Percentiles rank a stretch among this genome's conserved stretches.
phyloP scores from a whole-genome alignment of 345 rosid species.

The Clausena lansium region DNA sequence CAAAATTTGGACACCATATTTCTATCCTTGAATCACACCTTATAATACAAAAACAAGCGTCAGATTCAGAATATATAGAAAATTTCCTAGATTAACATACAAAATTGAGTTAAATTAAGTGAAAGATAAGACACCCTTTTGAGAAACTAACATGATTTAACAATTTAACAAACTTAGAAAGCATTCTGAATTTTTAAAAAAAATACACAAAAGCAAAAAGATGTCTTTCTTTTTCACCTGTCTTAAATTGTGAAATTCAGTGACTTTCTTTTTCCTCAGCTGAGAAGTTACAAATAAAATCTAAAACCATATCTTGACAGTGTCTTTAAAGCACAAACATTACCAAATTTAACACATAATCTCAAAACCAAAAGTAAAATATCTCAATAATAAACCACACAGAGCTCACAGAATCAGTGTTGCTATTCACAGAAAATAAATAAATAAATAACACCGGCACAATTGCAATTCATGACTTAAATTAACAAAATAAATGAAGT shows the following conservation, averaged over 20 bases:
- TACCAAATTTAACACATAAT: background rate
- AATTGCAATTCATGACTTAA: background rate
- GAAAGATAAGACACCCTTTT: background rate
- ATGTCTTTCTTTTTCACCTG: background rate
- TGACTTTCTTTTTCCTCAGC: background rate
- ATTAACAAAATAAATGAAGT: background rate
- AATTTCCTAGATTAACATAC: background rate
- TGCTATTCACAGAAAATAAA: background rate
- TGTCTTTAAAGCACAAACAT: background rate
- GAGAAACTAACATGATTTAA: background rate
- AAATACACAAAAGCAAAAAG: background rate
- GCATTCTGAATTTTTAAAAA: background rate
- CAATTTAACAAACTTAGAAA: background rate
- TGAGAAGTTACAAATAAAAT: background rate
- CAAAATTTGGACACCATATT: constrained; percentile 19
- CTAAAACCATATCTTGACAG: background rate
- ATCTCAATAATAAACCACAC: background rate
- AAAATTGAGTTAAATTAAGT: background rate
- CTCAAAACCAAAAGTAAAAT: background rate
- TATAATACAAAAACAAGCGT: constrained; percentile 13
- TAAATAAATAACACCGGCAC: background rate
- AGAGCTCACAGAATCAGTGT: background rate
- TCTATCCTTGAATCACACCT: constrained; percentile 18
- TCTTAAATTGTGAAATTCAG: background rate
- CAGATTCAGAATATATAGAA: constrained; percentile 1